Evolutionary conservation across 345 rosid species (phyloP).

Genomic region (Populus alba): DNA sequence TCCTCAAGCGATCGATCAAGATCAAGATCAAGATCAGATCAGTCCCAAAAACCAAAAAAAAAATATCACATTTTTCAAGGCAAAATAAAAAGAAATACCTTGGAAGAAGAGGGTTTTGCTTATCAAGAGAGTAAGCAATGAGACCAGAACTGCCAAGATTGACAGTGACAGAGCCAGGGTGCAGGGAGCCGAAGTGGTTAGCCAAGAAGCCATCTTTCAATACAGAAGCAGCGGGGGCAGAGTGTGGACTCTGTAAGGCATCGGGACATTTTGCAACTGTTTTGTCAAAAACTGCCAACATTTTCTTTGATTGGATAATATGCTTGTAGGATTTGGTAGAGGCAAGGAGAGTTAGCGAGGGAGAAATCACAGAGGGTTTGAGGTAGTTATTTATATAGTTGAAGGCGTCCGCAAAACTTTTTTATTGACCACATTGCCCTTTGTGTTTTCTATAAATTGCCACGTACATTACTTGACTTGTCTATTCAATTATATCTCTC

Average conservation of each 20-base stretch:
- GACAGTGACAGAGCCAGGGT: constrained; percentile 60
- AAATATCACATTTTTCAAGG: neutral
- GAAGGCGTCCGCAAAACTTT: neutral
- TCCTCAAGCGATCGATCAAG: constrained; percentile 13
- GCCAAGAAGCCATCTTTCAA: constrained; percentile 67
- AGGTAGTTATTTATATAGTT: neutral
- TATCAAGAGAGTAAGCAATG: constrained; percentile 66
- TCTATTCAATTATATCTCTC: too few species aligned
- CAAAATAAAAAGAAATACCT: constrained; percentile 37
- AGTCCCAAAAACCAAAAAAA: neutral
- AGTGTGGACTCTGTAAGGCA: constrained; percentile 57
- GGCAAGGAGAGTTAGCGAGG: neutral
- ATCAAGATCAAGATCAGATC: constrained; percentile 18
- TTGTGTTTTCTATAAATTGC: neutral
- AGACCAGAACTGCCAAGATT: constrained; percentile 75
- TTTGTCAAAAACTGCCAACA: constrained; percentile 88
- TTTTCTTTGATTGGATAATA: constrained; percentile 16
- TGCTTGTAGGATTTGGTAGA: neutral
- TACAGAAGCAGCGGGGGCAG: constrained; percentile 43
- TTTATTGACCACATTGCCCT: neutral
- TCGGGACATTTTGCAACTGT: constrained; percentile 82
- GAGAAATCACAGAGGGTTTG: too few species aligned
- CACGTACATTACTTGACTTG: neutral
- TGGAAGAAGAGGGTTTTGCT: constrained; percentile 85
- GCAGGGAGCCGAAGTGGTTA: constrained; percentile 48